Base-by-base conservation (phyloP, 495 filamentous ascomycete genomes). In the Penicillium psychrofluorescens region DNA sequence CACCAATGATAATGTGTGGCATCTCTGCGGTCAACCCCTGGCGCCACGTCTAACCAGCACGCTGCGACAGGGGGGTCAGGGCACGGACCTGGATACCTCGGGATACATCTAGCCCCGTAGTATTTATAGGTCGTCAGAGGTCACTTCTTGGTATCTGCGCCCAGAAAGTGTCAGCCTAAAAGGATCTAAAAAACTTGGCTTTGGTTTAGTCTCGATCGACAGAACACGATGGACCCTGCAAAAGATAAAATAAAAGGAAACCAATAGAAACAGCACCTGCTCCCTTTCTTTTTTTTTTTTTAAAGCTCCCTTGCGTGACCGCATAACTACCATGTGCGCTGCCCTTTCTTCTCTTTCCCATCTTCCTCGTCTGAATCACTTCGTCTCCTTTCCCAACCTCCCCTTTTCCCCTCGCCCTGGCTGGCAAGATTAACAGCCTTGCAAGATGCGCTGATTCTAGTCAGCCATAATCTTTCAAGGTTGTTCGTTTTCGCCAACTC, bases 121-220 rank as follows among this genome's bases (percentile, higher is more conserved):
- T 22, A 22, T 22, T 22, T 22, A 1, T 22, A 22, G 22, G 22
- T 22, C 2, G 2, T 22, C 22, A 2, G 22, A 4, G 22, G 22
- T 22, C 41, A 41, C 32, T 14, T n/a, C 1, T 8, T 16, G 2
- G 44, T 46, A 46, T 38, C 29, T 7, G 5, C 4, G 28, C 44
- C 7, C 30, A 33, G 12, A 16, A 43, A 48, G 38, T 32, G 33
- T 40, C 40, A 32, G 35, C 10, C 36, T 34, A 35, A 14, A 14
- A 22, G 12, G 36, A 36, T 41, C 54, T 55, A 58, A 55, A 50
- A 50, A 38, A 45, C 52, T 54, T 44, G 52, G 53, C 50, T 55
- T 43, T 43, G 4, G 35, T 42, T 48, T 49, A 50, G 41, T 38
- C 14, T 46, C 28, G 46, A 45, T 48, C 43, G 38, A 37, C 35